Evolutionary conservation across 2,329 filamentous ascomycete species (phyloP), one percentile per base, ranked within the genome.

Genomic region (Ascosphaera apis): DNA sequence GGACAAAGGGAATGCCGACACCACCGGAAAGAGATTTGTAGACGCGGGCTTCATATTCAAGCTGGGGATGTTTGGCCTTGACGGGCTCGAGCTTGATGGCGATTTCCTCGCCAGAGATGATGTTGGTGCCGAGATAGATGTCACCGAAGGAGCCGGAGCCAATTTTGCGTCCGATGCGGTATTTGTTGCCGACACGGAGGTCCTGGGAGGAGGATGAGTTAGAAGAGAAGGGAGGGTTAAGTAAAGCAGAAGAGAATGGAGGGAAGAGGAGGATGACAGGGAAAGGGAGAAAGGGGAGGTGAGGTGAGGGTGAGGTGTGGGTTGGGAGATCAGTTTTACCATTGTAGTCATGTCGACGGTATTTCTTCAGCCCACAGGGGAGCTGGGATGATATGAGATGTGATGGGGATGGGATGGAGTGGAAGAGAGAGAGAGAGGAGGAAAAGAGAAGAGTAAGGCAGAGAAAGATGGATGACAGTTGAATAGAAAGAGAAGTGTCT

Each of bases 21-120:
- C 25, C 8, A 8, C 25, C 25, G 38, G 86, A 86, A 36, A 98
- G 79, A 16, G 70, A 75, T 53, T 76, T 76, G 67, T 75, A 64
- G 44, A 95, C 86, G 48, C 86, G 82, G 39, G 88, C 88, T 62
- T 98, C 88, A 67, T 95, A 95, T 61, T 95, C 88, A 42, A 98
- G 74, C 61, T 95, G 88, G 40, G 88, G 88, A 59, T 95, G 88
- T 69, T 98, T 95, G 55, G 88, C 86, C 70, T 98, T 98, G 63
- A 95, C 86, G 45, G 82, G 91, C 63, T 98, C 88, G 41, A 98
- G 81, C 67, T 98, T 98, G 67, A 98, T 98, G 56, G 88, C 88
- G 50, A 98, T 95, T 62, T 98, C 88, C 60, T 98, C 88, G 43
- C 88, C 88, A 3, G 88, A 95, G 60, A 95, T 95, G 63, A 98